These are phyloP conservation scores for Golubevia pallescens DNA, from an alignment of 1,284 basidiomycete genomes.

Conservation along the genomic window DNA sequence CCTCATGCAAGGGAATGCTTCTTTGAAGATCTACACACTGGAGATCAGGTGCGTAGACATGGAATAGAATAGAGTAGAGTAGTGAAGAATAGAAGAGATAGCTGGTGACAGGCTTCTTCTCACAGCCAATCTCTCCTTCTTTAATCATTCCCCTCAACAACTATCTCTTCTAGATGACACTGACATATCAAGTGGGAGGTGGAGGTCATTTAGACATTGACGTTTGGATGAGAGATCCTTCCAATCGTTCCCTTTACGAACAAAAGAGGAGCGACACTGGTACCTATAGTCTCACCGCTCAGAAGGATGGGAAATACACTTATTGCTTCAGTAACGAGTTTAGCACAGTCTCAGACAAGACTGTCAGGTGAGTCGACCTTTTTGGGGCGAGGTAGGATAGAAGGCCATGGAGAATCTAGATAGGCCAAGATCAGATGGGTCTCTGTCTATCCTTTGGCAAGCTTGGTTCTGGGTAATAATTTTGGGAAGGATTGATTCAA, in stretches of 20 bases:
- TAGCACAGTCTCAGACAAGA: slow-evolving; percentile 51
- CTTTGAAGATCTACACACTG: slow-evolving; percentile 59
- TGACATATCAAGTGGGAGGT: slow-evolving; percentile 61
- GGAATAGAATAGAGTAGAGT: no score
- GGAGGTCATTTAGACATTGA: slow-evolving; percentile 61
- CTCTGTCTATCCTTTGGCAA: slow-evolving; percentile 5
- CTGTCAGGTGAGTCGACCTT: slow-evolving; percentile 22
- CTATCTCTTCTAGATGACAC: slow-evolving; percentile 47
- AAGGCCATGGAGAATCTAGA: no score
- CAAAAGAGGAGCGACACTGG: slow-evolving; percentile 54
- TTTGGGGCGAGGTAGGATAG: no score
- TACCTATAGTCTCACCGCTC: slow-evolving; percentile 54
- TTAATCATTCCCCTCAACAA: no score
- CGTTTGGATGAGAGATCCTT: slow-evolving; percentile 36
- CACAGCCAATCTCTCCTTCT: no score
- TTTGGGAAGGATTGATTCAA: no score
- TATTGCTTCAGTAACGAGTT: slow-evolving; percentile 62
- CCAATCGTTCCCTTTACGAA: slow-evolving; percentile 30
- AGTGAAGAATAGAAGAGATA: no score
- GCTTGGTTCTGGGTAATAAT: no score
- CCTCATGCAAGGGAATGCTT: slow-evolving; percentile 50
- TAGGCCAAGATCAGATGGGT: not conserved
- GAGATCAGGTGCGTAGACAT: slow-evolving; percentile 25
- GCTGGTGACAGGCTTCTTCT: no score
- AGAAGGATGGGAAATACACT: slow-evolving; percentile 47